These are phyloP conservation scores for Emergomyces pasteurianus DNA, from an alignment of 2,329 filamentous ascomycete species.

Conservation along the genomic window DNA sequence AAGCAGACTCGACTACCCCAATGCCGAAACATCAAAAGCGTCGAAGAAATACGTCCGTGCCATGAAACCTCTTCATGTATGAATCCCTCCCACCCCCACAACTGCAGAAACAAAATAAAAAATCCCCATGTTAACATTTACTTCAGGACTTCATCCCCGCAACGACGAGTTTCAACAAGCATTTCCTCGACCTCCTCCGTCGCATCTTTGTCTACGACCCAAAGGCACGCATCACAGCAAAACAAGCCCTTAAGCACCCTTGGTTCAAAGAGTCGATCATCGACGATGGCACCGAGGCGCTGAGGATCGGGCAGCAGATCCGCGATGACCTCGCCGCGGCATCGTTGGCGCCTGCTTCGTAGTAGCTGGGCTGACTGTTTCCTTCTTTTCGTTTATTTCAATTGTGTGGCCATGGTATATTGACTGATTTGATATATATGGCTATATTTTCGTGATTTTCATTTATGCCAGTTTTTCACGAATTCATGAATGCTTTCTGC, in stretches of 20 bases:
- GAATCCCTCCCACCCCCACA: slow-evolving; percentile 14
- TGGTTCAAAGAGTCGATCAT: slow-evolving; percentile 55
- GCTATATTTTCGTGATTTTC: neutral
- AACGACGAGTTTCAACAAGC: slow-evolving; percentile 47
- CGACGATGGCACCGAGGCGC: slow-evolving; percentile 54
- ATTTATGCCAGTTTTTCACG: neutral
- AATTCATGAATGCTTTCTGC: neutral
- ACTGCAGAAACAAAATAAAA: neutral
- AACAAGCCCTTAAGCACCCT: slow-evolving; percentile 52
- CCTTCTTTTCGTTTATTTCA: neutral
- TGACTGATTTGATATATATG: neutral
- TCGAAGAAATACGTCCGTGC: slow-evolving; percentile 55
- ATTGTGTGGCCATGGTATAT: neutral
- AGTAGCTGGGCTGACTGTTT: slow-evolving; percentile 20
- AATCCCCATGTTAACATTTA: neutral
- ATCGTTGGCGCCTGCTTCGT: slow-evolving; percentile 8
- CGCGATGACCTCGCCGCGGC: slow-evolving; percentile 8
- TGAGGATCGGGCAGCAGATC: slow-evolving; percentile 42
- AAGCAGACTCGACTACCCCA: slow-evolving; percentile 51
- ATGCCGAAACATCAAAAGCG: slow-evolving; percentile 49
- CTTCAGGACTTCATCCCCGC: slow-evolving; percentile 50
- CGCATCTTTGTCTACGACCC: slow-evolving; percentile 57
- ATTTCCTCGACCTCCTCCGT: slow-evolving; percentile 51
- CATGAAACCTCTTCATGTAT: slow-evolving; percentile 52
- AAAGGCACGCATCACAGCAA: slow-evolving; percentile 51